Conservation (phyloP, 2,329 filamentous ascomycete species). For the Xylariales sp. region DNA sequence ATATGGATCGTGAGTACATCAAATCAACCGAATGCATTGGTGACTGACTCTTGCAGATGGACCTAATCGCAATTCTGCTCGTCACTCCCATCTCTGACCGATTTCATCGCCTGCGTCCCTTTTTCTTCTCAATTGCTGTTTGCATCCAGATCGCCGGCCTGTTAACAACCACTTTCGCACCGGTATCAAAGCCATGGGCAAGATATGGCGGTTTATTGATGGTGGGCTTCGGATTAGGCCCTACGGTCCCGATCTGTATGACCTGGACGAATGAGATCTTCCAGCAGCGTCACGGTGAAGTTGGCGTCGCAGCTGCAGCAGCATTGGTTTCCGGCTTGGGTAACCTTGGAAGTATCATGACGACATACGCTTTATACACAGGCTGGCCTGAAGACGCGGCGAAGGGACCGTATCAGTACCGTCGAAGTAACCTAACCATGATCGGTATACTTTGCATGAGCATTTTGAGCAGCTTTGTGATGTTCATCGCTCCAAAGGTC, state of each 20-base stretch:
- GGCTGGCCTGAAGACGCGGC: constrained; percentile 76
- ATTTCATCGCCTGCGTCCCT: constrained; percentile 72
- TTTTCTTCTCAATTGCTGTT: constrained; percentile 75
- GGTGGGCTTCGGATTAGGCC: constrained; percentile 84
- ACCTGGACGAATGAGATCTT: constrained; percentile 90
- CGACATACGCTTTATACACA: constrained; percentile 83
- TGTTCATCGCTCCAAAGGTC: constrained; percentile 61
- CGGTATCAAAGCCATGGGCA: constrained; percentile 65
- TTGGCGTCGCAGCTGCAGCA: constrained; percentile 80
- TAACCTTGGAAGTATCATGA: constrained; percentile 80
- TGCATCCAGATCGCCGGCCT: constrained; percentile 79
- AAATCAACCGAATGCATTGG: background rate
- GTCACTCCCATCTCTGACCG: constrained; percentile 83
- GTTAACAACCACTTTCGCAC: constrained; percentile 71
- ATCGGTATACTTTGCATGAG: constrained; percentile 77
- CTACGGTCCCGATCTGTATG: constrained; percentile 91
- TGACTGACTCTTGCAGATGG: constrained; percentile 53
- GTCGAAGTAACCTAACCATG: constrained; percentile 83
- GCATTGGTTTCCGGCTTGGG: constrained; percentile 83
- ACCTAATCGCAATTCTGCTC: constrained; percentile 79
- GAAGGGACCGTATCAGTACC: constrained; percentile 66
- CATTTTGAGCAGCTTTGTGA: constrained; percentile 65
- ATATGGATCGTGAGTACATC: constrained; percentile 74
- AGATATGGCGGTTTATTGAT: constrained; percentile 85
- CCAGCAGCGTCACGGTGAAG: constrained; percentile 82